phyloP scores from a whole-genome alignment of 78 protist genomes.

The Creolimax fragrantissima region DNA sequence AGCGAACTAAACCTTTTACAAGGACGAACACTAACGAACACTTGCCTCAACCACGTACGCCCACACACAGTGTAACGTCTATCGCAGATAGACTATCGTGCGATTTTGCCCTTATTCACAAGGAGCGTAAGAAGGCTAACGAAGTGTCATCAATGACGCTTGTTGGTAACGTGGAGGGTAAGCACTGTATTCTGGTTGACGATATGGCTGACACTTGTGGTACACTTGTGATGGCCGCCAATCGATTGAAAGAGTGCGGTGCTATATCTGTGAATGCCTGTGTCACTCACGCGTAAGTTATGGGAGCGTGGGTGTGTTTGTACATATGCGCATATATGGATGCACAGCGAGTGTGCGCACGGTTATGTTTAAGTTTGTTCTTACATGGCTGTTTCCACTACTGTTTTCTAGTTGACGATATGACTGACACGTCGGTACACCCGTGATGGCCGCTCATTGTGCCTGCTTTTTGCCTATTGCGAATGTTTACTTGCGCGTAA shows the following conservation, averaged over 20 bases:
- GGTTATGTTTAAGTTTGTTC: neutral
- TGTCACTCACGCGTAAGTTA: slow-evolving; percentile 42
- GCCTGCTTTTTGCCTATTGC: too few relatives aligned
- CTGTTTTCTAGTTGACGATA: too few relatives aligned
- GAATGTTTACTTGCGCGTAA: too few relatives aligned
- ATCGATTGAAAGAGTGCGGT: slow-evolving; percentile 48
- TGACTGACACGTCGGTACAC: too few relatives aligned
- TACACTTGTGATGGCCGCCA: slow-evolving; percentile 60
- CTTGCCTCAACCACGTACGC: too few relatives aligned
- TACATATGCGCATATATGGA: neutral
- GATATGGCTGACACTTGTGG: slow-evolving; percentile 80
- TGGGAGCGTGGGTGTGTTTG: neutral
- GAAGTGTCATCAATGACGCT: slow-evolving; percentile 44
- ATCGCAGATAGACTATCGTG: slow-evolving; percentile 59
- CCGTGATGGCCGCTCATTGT: too few relatives aligned
- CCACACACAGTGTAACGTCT: slow-evolving; percentile 26
- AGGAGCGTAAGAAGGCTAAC: slow-evolving; percentile 60
- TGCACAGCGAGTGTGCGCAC: neutral
- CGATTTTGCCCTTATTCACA: slow-evolving; percentile 71
- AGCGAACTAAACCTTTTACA: too few relatives aligned
- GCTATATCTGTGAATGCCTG: slow-evolving; percentile 34
- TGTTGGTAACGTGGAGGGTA: slow-evolving; percentile 62
- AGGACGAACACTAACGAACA: too few relatives aligned
- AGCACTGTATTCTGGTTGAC: slow-evolving; percentile 55
- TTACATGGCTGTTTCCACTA: neutral